phyloP scores from a whole-genome alignment of 176 grass and related monocot species.

The Puccinellia tenuiflora region DNA sequence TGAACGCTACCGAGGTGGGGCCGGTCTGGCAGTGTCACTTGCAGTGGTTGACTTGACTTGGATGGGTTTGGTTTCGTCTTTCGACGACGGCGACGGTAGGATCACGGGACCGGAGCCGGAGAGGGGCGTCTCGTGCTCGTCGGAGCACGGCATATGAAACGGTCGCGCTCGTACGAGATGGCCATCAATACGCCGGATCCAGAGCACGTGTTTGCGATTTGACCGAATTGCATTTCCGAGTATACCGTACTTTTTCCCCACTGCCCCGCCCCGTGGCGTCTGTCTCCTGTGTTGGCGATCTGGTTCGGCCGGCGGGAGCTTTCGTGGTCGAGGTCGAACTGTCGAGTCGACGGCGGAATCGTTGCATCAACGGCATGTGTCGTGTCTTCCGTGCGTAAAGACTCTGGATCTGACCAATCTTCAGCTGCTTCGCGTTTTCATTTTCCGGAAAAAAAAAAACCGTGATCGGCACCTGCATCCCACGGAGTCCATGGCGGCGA shows the following conservation, averaged over 20 bases:
- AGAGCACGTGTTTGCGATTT: not conserved
- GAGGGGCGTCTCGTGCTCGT: slow-evolving; percentile 11
- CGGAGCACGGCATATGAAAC: not conserved
- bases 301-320: not conserved
- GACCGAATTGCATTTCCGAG: not conserved
- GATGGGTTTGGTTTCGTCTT: not conserved
- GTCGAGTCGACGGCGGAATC: not conserved
- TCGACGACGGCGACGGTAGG: not conserved
- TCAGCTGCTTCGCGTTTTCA: too few relatives aligned
- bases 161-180: not conserved
- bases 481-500: too few relatives aligned
- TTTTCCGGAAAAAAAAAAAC: too few relatives aligned
- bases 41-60: not conserved
- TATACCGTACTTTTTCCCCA: not conserved
- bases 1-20: not conserved
- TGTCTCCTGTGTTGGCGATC: not conserved
- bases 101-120: not conserved
- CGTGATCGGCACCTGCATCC: too few relatives aligned
- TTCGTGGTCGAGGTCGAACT: not conserved
- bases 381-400: too few relatives aligned
- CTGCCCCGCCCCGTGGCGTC: not conserved
- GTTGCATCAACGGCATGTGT: not conserved
- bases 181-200: not conserved
- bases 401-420: not conserved
- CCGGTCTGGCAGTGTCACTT: not conserved